phyloP scores from a whole-genome alignment of 768 basidiomycete genomes.

The Naganishia kalamii region DNA sequence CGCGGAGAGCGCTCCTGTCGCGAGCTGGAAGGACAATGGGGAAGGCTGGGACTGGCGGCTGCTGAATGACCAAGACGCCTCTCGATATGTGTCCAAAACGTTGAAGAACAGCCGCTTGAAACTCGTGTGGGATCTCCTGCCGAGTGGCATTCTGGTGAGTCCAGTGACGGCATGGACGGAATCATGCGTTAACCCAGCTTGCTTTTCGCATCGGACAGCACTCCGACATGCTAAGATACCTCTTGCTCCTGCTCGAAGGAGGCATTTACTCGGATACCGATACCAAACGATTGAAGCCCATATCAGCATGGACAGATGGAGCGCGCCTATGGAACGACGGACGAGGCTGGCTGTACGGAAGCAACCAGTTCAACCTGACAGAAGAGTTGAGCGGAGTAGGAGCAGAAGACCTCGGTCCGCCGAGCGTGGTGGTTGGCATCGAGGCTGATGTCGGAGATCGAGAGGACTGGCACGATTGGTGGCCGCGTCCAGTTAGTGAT shows the following conservation, averaged over 20 bases:
- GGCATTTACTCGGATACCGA: slow-evolving; percentile 49
- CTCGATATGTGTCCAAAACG: slow-evolving; percentile 23
- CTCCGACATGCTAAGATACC: slow-evolving; percentile 42
- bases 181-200: not conserved
- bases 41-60: slow-evolving; percentile 43
- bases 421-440: slow-evolving; percentile 48
- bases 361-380: slow-evolving; percentile 19
- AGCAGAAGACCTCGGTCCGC: slow-evolving; percentile 28
- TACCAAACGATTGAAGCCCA: slow-evolving; percentile 43
- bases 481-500: slow-evolving; percentile 43
- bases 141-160: slow-evolving; percentile 43
- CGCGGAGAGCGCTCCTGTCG: slow-evolving; percentile 23
- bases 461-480: slow-evolving; percentile 49
- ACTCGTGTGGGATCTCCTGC: slow-evolving; percentile 38
- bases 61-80: slow-evolving; percentile 38
- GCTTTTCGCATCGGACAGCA: slow-evolving; percentile 24
- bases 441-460: slow-evolving; percentile 51
- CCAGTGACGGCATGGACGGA: not conserved
- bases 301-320: slow-evolving; percentile 39
- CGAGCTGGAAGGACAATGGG: slow-evolving; percentile 32
- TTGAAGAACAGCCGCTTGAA: slow-evolving; percentile 32
- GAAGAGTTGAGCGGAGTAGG: slow-evolving; percentile 24
- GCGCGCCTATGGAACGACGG: slow-evolving; percentile 33
- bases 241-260: slow-evolving; percentile 38
- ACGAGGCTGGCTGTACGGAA: slow-evolving; percentile 28